Conservation (phyloP, 1,284 basidiomycete species). For the Tylopilus sp. region DNA sequence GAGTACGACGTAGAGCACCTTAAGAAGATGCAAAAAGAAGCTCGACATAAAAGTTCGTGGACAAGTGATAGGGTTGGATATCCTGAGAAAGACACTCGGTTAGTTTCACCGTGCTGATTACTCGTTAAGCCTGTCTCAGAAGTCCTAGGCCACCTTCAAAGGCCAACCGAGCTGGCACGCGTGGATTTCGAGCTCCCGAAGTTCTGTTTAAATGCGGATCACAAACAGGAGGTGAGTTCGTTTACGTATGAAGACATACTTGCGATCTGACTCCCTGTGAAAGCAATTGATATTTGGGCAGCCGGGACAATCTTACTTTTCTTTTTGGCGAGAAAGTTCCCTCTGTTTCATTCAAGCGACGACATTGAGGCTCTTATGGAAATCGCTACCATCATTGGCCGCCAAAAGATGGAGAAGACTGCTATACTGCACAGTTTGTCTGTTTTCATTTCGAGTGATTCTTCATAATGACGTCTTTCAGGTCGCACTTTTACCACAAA, state of each 20-base stretch:
- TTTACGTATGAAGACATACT: conserved; percentile 2
- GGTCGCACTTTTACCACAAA: conserved; percentile 86
- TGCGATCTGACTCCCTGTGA: conserved; percentile 8
- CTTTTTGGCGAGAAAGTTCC: conserved; percentile 91
- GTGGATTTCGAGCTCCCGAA: conserved; percentile 96
- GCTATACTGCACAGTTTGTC: conserved; percentile 87
- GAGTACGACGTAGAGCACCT: conserved; percentile 45
- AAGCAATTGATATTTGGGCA: conserved; percentile 97
- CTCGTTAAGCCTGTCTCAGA: conserved; percentile 10
- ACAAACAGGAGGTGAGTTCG: conserved; percentile 78
- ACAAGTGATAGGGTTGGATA: conserved; percentile 71
- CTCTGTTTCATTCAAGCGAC: conserved; percentile 91
- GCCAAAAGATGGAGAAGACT: conserved; percentile 77
- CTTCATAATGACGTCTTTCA: conserved; percentile 33
- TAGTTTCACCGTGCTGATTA: conserved; percentile 12
- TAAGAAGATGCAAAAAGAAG: conserved; percentile 56
- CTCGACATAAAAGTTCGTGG: conserved; percentile 52
- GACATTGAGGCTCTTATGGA: conserved; percentile 96
- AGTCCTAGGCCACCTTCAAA: conserved; percentile 75
- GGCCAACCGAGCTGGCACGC: conserved; percentile 94
- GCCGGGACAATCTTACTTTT: conserved; percentile 91
- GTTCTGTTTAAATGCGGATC: conserved; percentile 94
- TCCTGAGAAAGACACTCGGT: conserved; percentile 66
- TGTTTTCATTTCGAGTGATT: conserved; percentile 6
- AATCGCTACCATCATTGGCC: conserved; percentile 86